Conservation (phyloP, 139 green algal species). For the Gonium pectorale region DNA sequence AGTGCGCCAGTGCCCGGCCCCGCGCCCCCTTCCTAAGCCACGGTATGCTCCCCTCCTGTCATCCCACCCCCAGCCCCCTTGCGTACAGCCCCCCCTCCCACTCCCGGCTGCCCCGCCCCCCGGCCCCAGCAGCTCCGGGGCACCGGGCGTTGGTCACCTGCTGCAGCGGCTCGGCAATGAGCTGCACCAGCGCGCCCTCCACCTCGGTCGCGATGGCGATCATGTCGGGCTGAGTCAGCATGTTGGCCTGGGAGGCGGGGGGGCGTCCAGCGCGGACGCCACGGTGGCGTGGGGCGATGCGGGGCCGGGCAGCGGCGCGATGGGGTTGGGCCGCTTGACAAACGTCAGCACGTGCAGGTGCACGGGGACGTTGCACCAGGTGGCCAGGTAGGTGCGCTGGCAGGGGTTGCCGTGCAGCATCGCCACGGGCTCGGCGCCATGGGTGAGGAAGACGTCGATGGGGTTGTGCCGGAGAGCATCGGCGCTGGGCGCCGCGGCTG, state of each 20-base stretch:
- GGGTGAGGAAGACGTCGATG: not conserved
- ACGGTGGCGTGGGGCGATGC: conserved; percentile 18
- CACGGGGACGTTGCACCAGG: conserved; percentile 9
- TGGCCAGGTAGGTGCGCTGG: conserved; percentile 9
- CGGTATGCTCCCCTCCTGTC: no score
- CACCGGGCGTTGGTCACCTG: not conserved
- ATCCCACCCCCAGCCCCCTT: no score
- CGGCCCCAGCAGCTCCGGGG: no score
- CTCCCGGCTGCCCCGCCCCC: no score
- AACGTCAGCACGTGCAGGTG: conserved; percentile 35
- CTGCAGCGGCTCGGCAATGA: conserved; percentile 9
- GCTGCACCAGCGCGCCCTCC: conserved; percentile 23
- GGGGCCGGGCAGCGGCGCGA: not conserved
- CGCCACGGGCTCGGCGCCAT: not conserved
- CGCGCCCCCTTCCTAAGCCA: no score
- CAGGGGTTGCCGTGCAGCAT: conserved; percentile 19
- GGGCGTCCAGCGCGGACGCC: conserved; percentile 20
- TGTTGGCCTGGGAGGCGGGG: conserved; percentile 21
- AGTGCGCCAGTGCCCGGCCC: no score
- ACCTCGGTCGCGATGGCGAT: conserved; percentile 30
- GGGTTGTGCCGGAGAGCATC: conserved; percentile 4
- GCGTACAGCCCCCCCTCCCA: no score
- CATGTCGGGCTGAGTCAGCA: conserved; percentile 37
- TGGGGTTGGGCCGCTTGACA: conserved; percentile 25
- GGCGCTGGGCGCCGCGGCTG: not conserved